These are phyloP conservation scores for Fusarium longipes DNA, from an alignment of 2,329 filamentous ascomycete genomes.

Conservation along the genomic window DNA sequence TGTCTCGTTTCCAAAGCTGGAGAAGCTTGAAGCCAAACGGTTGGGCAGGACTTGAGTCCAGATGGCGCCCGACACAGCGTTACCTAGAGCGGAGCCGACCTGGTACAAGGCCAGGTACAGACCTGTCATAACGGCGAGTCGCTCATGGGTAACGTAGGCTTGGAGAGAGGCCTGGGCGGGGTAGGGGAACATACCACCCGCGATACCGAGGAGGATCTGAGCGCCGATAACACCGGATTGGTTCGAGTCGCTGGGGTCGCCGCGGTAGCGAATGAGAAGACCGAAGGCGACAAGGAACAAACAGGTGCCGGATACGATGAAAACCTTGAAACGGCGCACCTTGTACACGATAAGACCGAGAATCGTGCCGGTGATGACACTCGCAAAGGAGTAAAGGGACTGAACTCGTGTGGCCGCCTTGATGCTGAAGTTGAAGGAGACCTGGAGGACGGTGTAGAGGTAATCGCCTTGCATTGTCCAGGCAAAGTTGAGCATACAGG, in stretches of 20 bases:
- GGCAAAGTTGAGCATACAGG: slow-evolving; percentile 64
- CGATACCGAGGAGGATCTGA: slow-evolving; percentile 71
- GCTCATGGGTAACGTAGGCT: slow-evolving; percentile 56
- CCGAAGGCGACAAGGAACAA: slow-evolving; percentile 75
- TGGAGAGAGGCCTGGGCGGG: slow-evolving; percentile 60
- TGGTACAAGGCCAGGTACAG: slow-evolving; percentile 73
- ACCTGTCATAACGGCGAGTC: slow-evolving; percentile 72
- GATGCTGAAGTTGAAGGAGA: slow-evolving; percentile 70
- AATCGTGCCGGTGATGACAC: slow-evolving; percentile 67
- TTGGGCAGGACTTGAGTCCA: slow-evolving; percentile 69
- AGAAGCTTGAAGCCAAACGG: slow-evolving; percentile 55
- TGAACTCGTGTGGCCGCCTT: slow-evolving; percentile 67
- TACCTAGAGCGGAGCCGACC: slow-evolving; percentile 70
- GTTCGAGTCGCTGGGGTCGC: slow-evolving; percentile 55
- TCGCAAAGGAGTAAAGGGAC: slow-evolving; percentile 68
- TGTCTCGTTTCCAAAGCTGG: slow-evolving; percentile 51
- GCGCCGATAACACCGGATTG: slow-evolving; percentile 70
- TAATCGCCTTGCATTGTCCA: slow-evolving; percentile 74
- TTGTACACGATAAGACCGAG: slow-evolving; percentile 68
- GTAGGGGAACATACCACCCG: slow-evolving; percentile 71
- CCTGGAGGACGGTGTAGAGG: slow-evolving; percentile 70
- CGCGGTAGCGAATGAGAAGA: slow-evolving; percentile 72
- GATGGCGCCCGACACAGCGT: slow-evolving; percentile 69
- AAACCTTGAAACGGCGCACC: slow-evolving; percentile 70
- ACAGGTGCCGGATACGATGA: slow-evolving; percentile 69